phyloP scores from a whole-genome alignment of 768 basidiomycete genomes.

The Rhodotorula graminis region DNA sequence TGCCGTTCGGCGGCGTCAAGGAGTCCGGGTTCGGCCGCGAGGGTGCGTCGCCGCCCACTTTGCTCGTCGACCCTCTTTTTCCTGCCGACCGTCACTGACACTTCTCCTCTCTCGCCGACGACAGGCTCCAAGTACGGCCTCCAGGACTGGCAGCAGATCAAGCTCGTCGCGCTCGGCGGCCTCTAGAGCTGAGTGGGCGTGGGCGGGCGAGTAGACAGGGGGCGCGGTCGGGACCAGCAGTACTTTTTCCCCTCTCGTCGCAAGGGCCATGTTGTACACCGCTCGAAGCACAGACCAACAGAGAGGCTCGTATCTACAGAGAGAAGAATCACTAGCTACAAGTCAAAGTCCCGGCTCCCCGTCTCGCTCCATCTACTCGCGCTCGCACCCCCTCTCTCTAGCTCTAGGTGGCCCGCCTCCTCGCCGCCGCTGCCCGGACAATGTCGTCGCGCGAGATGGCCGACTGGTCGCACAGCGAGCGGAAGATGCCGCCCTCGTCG shows the following conservation, averaged over 20 bases:
- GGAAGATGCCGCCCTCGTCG: constrained; percentile 55
- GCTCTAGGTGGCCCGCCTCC: neutral
- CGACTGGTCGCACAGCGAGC: constrained; percentile 59
- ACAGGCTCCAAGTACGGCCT: constrained; percentile 73
- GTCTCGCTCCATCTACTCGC: neutral
- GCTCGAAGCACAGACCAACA: neutral
- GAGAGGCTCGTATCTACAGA: neutral
- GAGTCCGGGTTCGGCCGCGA: constrained; percentile 71
- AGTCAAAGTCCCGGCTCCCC: too few species aligned
- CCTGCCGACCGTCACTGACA: neutral
- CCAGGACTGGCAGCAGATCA: constrained; percentile 57
- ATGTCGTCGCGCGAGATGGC: constrained; percentile 56
- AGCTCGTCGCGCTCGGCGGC: constrained; percentile 29
- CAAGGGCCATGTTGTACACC: neutral
- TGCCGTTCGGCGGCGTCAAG: constrained; percentile 67
- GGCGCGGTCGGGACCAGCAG: too few species aligned
- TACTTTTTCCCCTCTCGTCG: neutral
- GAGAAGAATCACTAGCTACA: too few species aligned
- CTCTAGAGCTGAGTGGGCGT: too few species aligned
- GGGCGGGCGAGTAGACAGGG: neutral
- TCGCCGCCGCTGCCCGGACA: neutral
- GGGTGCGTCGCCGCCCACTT: neutral
- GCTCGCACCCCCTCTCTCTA: neutral
- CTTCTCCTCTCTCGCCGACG: constrained; percentile 53
- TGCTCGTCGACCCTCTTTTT: too few species aligned